A percentile compares a stretch with the other conserved stretches of the same genome.
phyloP scores from a whole-genome alignment of 169 alveolate genomes.

The Plasmodium adleri region DNA sequence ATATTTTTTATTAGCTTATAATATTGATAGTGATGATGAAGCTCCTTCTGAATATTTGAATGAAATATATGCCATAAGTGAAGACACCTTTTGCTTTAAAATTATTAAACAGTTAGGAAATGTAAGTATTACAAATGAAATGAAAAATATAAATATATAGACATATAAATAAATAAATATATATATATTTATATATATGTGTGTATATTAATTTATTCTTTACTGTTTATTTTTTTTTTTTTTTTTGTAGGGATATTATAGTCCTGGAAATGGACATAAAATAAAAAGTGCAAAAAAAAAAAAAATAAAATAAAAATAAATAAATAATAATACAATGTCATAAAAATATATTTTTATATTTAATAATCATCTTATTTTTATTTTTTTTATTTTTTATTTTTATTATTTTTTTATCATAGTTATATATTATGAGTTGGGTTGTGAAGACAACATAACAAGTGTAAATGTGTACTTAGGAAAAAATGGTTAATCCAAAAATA shows the following conservation, averaged over 20 bases:
- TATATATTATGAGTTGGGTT: slow-evolving; percentile 65
- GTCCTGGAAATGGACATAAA: slow-evolving; percentile 76
- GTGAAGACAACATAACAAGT: slow-evolving; percentile 36
- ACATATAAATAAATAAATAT: not conserved
- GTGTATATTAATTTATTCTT: not conserved
- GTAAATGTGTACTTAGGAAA: slow-evolving; percentile 67
- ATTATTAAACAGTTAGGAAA: slow-evolving; percentile 68
- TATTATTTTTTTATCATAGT: slow-evolving; percentile 13
- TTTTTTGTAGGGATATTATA: slow-evolving; percentile 69
- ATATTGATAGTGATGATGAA: slow-evolving; percentile 77
- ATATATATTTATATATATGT: not conserved
- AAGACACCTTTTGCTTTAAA: slow-evolving; percentile 73
- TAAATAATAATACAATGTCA: not conserved
- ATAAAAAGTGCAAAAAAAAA: slow-evolving; percentile 58
- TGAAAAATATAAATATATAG: too few relatives aligned
- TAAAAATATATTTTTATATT: too few relatives aligned
- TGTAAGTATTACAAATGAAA: not conserved
- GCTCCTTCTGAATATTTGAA: slow-evolving; percentile 74
- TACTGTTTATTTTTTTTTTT: slow-evolving; percentile 22
- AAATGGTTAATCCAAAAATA: slow-evolving; percentile 20
- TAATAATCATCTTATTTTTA: too few relatives aligned
- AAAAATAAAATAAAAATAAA: not conserved
- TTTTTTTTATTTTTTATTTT: not conserved
- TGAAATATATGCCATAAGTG: slow-evolving; percentile 73
- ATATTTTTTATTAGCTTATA: slow-evolving; percentile 40